Evolutionary conservation across 2,329 filamentous ascomycete genomes (phyloP), one percentile per base, ranked within the genome.

Genomic region (Tetracladium maxilliforme): DNA sequence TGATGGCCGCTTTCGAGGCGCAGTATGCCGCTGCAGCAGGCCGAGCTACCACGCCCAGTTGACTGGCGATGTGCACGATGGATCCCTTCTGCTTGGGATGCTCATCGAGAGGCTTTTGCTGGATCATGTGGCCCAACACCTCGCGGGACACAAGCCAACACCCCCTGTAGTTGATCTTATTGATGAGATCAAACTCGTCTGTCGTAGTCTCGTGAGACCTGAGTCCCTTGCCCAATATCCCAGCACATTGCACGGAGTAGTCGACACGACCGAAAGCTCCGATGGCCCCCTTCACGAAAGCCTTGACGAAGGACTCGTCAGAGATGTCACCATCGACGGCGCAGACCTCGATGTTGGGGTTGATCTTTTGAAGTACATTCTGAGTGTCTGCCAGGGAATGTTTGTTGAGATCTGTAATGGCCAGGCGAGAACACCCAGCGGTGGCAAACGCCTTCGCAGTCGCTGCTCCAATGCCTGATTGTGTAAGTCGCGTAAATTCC

Each of bases 161-260:
- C 1, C 58, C 58, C 7, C 54, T 44, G 22, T 56, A 56, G 32
- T 61, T 59, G 28, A 56, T 43, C 14, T 37, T 34, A 19, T 52
- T 53, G 26, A 59, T 47, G 1, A 43, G 30, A 30, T 61, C 58
- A 25, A 61, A 61, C 14, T 58, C 49, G 3, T 42, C 36, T 6
- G 38, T 25, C 1, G 33, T 36, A 7, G 48, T 45, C 21, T 49
- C 44, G 21, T 49, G 42, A 2, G 52, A 54, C 4, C 43, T 39
- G 10, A 46, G 44, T 14, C 43, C 42, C 16, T 43, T 43, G n/a
- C 47, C 47, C 14, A 54, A 43, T 6, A 56, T 47, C n/a, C 48
- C 54, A 14, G 56, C 58, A 29, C 45, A 51, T 37, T 61, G 60
- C 18, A 56, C 48, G 11, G 51, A 51, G 37, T 61, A 61, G 38